Base-by-base conservation (phyloP, 192 early-diverging fungal genomes). In the Gryganskiella cystojenkinii region DNA sequence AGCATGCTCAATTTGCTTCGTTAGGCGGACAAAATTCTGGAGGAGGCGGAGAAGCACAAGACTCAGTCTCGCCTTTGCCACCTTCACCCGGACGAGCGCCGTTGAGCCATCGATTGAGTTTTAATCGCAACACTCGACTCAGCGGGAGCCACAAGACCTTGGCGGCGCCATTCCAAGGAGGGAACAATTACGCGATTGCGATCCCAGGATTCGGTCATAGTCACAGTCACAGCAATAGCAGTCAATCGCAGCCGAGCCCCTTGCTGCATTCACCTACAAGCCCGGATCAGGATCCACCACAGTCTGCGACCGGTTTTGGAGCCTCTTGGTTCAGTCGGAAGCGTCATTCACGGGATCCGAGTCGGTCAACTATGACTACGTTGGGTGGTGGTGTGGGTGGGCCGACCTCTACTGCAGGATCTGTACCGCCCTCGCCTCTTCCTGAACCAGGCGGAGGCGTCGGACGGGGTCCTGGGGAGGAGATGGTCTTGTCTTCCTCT, bases 301-400 rank as follows among this genome's bases (percentile, higher is more conserved):
- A 45, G 45, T 49, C 57, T n/a, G 64, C 60, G 54, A 71, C 9
- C 50, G 56, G 49, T 17, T 46, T 53, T 17, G 46, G 47, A 0
- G 54, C 64, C 5, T 58, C 37, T 13, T 70, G 49, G 53, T 43
- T 47, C 67, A 52, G 30, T 47, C 30, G 50, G 44, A 25, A 37
- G 43, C 62, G 50, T 53, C 56, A 72, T 56, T 56, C 56, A 47
- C 59, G 34, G 51, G 33, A 70, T 45, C 55, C 66, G 61, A 56
- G 64, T 40, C 55, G 15, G 11, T 47, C 64, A 51, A 49, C 71
- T 19, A 54, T 64, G 58, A 43, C 49, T n/a, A n/a, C n/a, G n/a
- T n/a, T n/a, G n/a, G n/a, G n/a, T n/a, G n/a, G n/a, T n/a, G n/a
- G n/a, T n/a, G n/a, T n/a, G n/a, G 61, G 70, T 46, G 56, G 30